A percentile compares a stretch with the other conserved stretches of the same genome.
phyloP scores from a whole-genome alignment of 1,284 basidiomycete genomes.

The Mycena citricolor region DNA sequence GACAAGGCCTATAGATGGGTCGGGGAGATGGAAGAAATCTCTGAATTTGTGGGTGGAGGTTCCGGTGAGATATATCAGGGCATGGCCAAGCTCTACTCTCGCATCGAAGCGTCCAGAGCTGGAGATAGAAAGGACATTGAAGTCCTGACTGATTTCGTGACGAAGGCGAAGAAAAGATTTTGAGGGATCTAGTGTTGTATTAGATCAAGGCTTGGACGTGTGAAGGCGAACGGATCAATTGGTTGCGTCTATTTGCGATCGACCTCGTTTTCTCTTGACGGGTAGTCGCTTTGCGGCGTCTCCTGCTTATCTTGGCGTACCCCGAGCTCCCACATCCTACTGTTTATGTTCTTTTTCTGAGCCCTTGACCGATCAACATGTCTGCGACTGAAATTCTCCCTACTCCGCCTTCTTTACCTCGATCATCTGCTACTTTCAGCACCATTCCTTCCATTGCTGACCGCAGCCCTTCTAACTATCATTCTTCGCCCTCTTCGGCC shows the following conservation, averaged over 20 bases:
- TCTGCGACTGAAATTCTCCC: slow-evolving; percentile 16
- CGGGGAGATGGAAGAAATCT: slow-evolving; percentile 31
- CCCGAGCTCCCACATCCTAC: slow-evolving; percentile 1
- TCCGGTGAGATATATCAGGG: slow-evolving; percentile 21
- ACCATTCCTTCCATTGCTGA: slow-evolving; percentile 9
- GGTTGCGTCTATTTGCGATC: not conserved
- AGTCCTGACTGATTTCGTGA: slow-evolving; percentile 16
- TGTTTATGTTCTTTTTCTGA: not conserved
- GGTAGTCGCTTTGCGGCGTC: slow-evolving; percentile 1
- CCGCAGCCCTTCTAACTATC: slow-evolving; percentile 10
- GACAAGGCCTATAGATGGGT: slow-evolving; percentile 31
- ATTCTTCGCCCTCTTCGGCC: slow-evolving; percentile 24
- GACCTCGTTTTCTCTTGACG: not conserved
- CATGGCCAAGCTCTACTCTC: slow-evolving; percentile 17
- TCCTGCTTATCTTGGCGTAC: not conserved
- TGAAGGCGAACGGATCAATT: no score
- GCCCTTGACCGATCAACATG: slow-evolving; percentile 8
- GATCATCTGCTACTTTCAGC: slow-evolving; percentile 22
- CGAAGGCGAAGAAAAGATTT: slow-evolving; percentile 14
- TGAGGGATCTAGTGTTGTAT: not conserved
- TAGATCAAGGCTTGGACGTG: not conserved
- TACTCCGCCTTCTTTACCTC: slow-evolving; percentile 21
- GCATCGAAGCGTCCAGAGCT: slow-evolving; percentile 16
- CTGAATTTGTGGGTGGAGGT: slow-evolving; percentile 23
- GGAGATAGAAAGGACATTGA: slow-evolving; percentile 6